phyloP scores from a whole-genome alignment of 179 eudicot species.

The Corrigiola litoralis region DNA sequence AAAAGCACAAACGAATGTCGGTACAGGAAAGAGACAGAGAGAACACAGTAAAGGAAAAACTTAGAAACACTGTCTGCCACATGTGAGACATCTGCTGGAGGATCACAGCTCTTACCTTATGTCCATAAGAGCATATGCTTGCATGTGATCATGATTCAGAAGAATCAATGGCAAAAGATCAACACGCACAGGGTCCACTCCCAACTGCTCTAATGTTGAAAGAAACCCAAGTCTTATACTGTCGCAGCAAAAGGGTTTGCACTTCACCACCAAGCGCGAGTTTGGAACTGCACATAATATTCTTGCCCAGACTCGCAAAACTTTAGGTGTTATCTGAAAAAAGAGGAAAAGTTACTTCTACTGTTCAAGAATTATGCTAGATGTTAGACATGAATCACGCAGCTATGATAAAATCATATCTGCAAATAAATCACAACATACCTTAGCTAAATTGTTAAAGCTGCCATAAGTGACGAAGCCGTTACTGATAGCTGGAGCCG shows the following conservation, averaged over 20 bases:
- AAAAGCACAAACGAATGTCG: no score
- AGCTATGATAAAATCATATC: neutral
- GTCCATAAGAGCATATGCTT: conserved; percentile 96
- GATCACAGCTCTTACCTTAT: conserved; percentile 49
- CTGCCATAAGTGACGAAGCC: conserved; percentile 95
- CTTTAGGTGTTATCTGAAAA: conserved; percentile 91
- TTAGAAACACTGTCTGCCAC: neutral
- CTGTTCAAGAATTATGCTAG: neutral
- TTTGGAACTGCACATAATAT: conserved; percentile 87
- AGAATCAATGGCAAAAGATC: conserved; percentile 94
- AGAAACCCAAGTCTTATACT: conserved; percentile 84
- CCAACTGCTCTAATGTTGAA: conserved; percentile 83
- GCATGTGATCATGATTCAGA: conserved; percentile 98
- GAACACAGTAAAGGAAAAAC: neutral
- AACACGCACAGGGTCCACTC: conserved; percentile 84
- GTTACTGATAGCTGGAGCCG: conserved; percentile 84
- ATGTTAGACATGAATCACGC: neutral
- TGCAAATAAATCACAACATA: conserved; percentile 14
- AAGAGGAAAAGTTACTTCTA: neutral
- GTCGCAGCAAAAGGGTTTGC: conserved; percentile 94
- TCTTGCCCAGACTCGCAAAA: conserved; percentile 93
- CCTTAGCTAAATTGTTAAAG: conserved; percentile 98
- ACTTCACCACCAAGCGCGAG: conserved; percentile 92
- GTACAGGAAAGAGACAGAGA: no score
- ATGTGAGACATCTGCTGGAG: neutral